Conservation (phyloP, 306 rosid species). For the Phaseolus lunatus region DNA sequence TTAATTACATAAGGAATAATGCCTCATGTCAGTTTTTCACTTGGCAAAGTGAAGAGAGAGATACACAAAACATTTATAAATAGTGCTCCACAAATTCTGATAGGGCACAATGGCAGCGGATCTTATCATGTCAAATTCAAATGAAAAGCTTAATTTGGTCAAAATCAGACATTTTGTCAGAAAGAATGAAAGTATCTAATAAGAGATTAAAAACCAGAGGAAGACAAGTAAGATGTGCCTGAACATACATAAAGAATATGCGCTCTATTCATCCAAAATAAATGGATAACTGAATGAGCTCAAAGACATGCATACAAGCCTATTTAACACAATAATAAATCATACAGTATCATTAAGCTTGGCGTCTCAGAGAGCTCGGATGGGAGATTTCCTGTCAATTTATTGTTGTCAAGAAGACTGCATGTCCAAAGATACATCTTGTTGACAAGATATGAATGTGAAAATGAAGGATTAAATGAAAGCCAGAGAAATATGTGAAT, state of each 20-base stretch:
- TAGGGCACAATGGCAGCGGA: no score
- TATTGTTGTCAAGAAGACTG: slow-evolving; percentile 97
- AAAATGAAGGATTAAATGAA: slow-evolving; percentile 14
- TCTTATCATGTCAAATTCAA: neutral
- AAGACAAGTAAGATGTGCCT: slow-evolving; percentile 18
- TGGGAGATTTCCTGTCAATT: slow-evolving; percentile 84
- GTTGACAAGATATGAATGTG: slow-evolving; percentile 37
- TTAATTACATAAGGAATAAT: neutral
- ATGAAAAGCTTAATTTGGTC: no score
- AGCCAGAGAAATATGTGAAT: neutral
- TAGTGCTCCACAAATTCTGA: no score
- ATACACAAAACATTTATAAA: no score
- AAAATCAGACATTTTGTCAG: no score
- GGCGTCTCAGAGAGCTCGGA: slow-evolving; percentile 63
- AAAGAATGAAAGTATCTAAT: slow-evolving; percentile 6
- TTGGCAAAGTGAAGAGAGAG: neutral
- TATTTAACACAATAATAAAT: slow-evolving; percentile 19
- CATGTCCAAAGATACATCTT: slow-evolving; percentile 41
- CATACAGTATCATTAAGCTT: slow-evolving; percentile 59
- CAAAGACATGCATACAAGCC: neutral
- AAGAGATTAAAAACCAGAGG: neutral
- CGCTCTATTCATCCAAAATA: slow-evolving; percentile 1
- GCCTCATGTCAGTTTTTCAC: neutral
- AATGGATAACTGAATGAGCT: neutral
- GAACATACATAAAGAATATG: slow-evolving; percentile 19